A percentile compares a stretch with the other conserved stretches of the same genome.
Evolutionary conservation across 495 filamentous ascomycete genomes (phyloP).

Genomic region (Copromyces sp.): DNA sequence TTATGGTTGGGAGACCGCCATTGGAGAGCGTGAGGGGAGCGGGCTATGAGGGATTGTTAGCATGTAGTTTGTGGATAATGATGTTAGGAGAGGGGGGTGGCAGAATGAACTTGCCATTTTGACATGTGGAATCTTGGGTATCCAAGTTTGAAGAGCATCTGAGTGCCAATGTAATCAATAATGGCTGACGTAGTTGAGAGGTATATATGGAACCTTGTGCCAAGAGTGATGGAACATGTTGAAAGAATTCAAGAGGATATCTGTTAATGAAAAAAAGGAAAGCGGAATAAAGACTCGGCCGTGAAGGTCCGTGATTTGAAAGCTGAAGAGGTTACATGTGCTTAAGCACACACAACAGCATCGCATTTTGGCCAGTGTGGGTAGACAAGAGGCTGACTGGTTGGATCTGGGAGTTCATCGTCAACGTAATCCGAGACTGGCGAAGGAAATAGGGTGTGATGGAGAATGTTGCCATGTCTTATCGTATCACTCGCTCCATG

Average conservation of each 20-base stretch:
- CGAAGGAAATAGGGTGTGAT: neutral
- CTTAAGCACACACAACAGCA: neutral
- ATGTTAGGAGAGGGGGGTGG: neutral
- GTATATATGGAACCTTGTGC: neutral
- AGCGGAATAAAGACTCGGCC: neutral
- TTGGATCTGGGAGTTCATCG: neutral
- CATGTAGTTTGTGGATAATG: neutral
- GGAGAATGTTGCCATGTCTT: neutral
- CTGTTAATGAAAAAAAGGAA: neutral
- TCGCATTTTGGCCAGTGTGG: neutral
- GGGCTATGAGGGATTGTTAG: neutral
- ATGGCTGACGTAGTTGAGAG: neutral
- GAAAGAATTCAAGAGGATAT: neutral
- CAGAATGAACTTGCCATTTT: neutral
- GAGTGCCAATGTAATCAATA: neutral
- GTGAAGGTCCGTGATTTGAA: neutral
- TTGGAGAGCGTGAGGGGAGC: neutral
- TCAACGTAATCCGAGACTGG: neutral
- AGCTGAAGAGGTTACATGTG: neutral
- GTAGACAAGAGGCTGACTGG: neutral
- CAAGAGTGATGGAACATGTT: neutral
- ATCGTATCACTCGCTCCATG: neutral
- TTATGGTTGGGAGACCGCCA: constrained; percentile 4
- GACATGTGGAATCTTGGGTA: no score
- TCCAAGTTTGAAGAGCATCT: neutral